A percentile compares a stretch with the other conserved stretches of the same genome.
These are phyloP conservation scores for Cladosporium phlei DNA, from an alignment of 2,329 filamentous ascomycete genomes.

Conservation along the genomic window DNA sequence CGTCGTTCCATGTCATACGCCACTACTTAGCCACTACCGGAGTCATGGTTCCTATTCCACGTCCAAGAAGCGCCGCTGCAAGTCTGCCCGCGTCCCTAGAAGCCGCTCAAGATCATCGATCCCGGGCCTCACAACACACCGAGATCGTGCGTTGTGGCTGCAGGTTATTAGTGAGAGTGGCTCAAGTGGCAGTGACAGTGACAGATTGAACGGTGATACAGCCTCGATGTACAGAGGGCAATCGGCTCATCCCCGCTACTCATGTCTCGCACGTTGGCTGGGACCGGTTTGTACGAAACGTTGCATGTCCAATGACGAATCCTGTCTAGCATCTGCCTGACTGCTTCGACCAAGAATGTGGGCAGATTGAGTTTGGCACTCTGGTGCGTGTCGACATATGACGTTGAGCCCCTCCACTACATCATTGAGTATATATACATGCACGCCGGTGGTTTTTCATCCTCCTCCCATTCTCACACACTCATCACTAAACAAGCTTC, in stretches of 20 bases:
- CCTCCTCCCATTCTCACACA: slow-evolving; percentile 2
- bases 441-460: background rate
- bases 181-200: no score
- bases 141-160: no score
- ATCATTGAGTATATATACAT: slow-evolving; percentile 12
- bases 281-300: background rate
- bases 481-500: slow-evolving; percentile 1
- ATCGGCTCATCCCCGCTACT: no score
- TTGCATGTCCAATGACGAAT: slow-evolving; percentile 2
- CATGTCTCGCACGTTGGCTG: background rate
- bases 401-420: background rate
- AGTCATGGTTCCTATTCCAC: no score
- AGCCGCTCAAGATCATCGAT: slow-evolving; percentile 1
- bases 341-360: slow-evolving; percentile 2
- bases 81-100: background rate
- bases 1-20: no score
- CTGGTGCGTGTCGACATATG: background rate
- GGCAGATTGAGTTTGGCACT: slow-evolving; percentile 1
- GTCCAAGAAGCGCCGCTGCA: background rate
- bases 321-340: background rate
- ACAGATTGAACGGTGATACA: no score
- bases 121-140: background rate
- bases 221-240: no score
- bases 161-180: no score
- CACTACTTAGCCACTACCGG: slow-evolving; percentile 6